A percentile compares a stretch with the other conserved stretches of the same genome.
These are phyloP conservation scores for Kwoniella shivajii DNA, from an alignment of 1,284 basidiomycete genomes.

Conservation along the genomic window DNA sequence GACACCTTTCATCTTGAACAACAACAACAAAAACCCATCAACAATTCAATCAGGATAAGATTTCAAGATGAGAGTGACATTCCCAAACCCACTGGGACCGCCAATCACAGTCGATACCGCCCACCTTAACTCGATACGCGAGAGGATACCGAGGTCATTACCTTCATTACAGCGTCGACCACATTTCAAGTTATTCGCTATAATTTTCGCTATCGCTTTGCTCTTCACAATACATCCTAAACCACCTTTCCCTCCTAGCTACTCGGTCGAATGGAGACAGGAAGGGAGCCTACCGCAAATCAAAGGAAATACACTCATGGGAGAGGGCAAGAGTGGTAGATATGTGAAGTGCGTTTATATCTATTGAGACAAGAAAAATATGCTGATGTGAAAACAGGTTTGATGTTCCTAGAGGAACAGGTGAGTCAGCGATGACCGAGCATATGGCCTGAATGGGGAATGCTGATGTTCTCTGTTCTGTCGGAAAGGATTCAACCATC, in stretches of 20 bases:
- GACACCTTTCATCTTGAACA: neutral
- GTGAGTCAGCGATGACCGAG: conserved; percentile 12
- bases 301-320: conserved; percentile 18
- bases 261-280: conserved; percentile 31
- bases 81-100: conserved; percentile 42
- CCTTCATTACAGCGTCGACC: conserved; percentile 8
- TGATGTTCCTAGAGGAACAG: conserved; percentile 44
- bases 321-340: conserved; percentile 38
- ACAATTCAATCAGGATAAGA: too few species aligned
- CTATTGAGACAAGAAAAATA: neutral
- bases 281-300: conserved; percentile 30
- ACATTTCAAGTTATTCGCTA: conserved; percentile 9
- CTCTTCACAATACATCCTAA: conserved; percentile 24
- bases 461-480: neutral
- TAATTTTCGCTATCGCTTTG: conserved; percentile 13
- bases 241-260: conserved; percentile 48
- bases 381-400: conserved; percentile 33
- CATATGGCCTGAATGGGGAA: neutral
- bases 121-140: neutral
- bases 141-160: neutral
- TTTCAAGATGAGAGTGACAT: conserved; percentile 28
- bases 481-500: conserved; percentile 37
- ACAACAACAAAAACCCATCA: too few species aligned
- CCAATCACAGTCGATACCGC: conserved; percentile 31
- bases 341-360: conserved; percentile 41